A percentile compares a stretch with the other conserved stretches of the same genome.
Conservation (phyloP, 2,329 filamentous ascomycete genomes). For the Coccinonectria pachysandricola region DNA sequence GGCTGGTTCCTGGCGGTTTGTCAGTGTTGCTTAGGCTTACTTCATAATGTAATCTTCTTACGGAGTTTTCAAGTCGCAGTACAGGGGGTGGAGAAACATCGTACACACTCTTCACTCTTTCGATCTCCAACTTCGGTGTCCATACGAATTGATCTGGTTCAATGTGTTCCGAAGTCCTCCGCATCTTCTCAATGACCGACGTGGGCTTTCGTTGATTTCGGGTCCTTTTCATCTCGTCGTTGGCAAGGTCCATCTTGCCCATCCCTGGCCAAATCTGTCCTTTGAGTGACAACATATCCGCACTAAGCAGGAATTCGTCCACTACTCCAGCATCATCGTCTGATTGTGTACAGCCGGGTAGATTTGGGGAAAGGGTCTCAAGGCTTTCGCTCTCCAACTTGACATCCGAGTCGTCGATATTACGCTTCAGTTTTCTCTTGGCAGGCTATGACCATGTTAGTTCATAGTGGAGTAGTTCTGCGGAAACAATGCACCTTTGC, state of each 20-base stretch:
- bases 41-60: too few relatives aligned
- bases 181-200: conserved; percentile 59
- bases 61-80: conserved; percentile 29
- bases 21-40: too few relatives aligned
- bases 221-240: conserved; percentile 60
- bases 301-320: conserved; percentile 16
- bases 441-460: conserved; percentile 14
- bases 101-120: conserved; percentile 48
- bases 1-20: too few relatives aligned
- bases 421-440: conserved; percentile 22
- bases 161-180: conserved; percentile 52
- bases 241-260: conserved; percentile 72
- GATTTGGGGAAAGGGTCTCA: conserved; percentile 15
- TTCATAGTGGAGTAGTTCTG: too few relatives aligned
- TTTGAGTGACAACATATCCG: conserved; percentile 44
- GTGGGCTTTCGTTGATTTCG: conserved; percentile 69
- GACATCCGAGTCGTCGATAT: conserved; percentile 9
- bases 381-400: conserved; percentile 22
- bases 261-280: conserved; percentile 68
- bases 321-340: conserved; percentile 19
- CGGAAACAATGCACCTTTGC: conserved; percentile 17
- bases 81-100: conserved; percentile 45
- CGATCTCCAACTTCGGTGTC: conserved; percentile 38
- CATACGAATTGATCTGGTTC: conserved; percentile 57
- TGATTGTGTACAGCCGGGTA: conserved; percentile 19